These are phyloP conservation scores for Wallacemonas sp. DNA, from an alignment of 208 protist species.

Conservation along the genomic window DNA sequence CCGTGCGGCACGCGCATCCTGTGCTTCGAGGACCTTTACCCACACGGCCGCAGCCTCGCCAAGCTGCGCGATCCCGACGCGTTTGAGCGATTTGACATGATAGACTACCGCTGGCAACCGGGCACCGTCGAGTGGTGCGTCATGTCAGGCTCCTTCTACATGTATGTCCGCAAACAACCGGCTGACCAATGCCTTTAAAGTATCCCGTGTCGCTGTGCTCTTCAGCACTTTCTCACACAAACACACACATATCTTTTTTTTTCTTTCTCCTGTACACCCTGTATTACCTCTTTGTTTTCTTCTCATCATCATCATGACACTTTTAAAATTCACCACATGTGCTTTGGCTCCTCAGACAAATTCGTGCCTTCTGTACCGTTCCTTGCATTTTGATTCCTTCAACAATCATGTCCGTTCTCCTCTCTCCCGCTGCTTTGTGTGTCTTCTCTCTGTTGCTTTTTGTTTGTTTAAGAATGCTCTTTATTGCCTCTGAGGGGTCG, in stretches of 20 bases:
- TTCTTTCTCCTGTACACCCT: conserved; percentile 2
- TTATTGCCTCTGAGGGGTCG: conserved; percentile 50
- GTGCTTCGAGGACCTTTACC: conserved; percentile 80
- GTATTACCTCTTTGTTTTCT: neutral
- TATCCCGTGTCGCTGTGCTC: conserved; percentile 2
- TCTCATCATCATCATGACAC: too few species aligned
- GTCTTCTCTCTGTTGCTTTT: neutral
- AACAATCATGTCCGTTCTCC: neutral
- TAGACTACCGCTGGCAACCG: conserved; percentile 74
- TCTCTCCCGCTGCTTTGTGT: neutral
- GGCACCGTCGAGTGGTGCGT: conserved; percentile 75
- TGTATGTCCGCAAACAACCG: conserved; percentile 57
- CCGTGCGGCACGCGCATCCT: conserved; percentile 67
- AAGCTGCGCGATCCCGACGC: conserved; percentile 70
- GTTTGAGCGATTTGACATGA: conserved; percentile 72
- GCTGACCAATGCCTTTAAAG: too few species aligned
- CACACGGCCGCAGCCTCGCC: conserved; percentile 62
- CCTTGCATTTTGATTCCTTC: too few species aligned
- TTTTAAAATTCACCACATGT: neutral
- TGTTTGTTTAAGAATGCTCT: conserved; percentile 54
- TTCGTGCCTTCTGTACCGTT: too few species aligned
- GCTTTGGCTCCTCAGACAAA: neutral
- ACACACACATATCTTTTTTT: conserved; percentile 12
- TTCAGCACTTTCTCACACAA: neutral
- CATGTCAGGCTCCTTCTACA: conserved; percentile 56